phyloP scores from a whole-genome alignment of 176 grass and related monocot species.

The Typha latifolia region DNA sequence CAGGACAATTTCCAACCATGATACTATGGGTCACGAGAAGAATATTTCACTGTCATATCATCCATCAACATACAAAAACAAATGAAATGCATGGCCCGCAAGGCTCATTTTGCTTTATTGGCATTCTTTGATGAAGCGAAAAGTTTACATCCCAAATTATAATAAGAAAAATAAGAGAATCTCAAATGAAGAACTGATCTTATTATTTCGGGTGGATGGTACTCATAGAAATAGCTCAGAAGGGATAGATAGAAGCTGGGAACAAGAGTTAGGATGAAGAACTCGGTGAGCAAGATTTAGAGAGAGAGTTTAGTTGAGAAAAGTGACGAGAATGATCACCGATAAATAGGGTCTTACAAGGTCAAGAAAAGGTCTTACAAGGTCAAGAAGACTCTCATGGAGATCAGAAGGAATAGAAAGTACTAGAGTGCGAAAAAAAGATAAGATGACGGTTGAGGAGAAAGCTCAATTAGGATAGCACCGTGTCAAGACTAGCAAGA shows the following conservation, averaged over 20 bases:
- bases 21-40: slow-evolving; percentile 21
- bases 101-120: neutral
- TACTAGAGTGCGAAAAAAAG: no score
- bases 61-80: slow-evolving; percentile 14
- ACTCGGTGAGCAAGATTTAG: rapidly evolving
- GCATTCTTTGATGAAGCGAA: no score
- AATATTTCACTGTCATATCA: slow-evolving; percentile 25
- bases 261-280: rapidly evolving
- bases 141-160: neutral
- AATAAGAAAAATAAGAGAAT: neutral
- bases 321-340: neutral
- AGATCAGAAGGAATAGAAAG: neutral
- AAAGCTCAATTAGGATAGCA: slow-evolving; percentile 82
- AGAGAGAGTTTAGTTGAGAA: neutral
- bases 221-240: slow-evolving; percentile 40
- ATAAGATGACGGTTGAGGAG: no score
- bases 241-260: slow-evolving; percentile 51
- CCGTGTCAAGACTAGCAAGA: slow-evolving; percentile 3
- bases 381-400: slow-evolving; percentile 53
- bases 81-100: neutral
- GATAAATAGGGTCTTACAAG: slow-evolving; percentile 62
- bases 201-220: no score
- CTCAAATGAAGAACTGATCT: neutral
- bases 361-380: slow-evolving; percentile 99
- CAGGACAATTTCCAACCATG: no score